These are phyloP conservation scores for Nemania sp. DNA, from an alignment of 2,329 filamentous ascomycete genomes.

Conservation along the genomic window DNA sequence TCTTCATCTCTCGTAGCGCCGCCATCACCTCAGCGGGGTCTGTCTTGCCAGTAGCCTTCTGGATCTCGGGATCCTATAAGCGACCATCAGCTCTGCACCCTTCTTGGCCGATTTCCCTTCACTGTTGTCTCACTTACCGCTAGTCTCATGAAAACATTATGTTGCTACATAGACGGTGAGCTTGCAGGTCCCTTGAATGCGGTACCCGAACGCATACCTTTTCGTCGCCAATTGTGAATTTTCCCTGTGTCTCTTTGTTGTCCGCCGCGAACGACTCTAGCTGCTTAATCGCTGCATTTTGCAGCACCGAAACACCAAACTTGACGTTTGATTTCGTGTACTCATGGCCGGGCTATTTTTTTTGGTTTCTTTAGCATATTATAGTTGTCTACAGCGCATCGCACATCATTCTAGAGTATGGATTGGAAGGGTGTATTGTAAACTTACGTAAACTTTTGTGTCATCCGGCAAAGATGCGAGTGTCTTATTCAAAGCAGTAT, in stretches of 20 bases:
- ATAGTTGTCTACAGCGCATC: neutral
- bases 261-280: slow-evolving; percentile 75
- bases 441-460: slow-evolving; percentile 82
- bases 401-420: no score
- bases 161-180: slow-evolving; percentile 58
- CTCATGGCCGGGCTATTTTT: slow-evolving; percentile 82
- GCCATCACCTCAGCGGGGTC: slow-evolving; percentile 84
- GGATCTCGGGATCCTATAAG: slow-evolving; percentile 74
- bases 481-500: slow-evolving; percentile 86
- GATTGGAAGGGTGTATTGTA: neutral
- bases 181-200: neutral
- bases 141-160: slow-evolving; percentile 96
- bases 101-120: neutral
- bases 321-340: slow-evolving; percentile 98
- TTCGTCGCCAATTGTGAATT: slow-evolving; percentile 96
- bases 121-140: slow-evolving; percentile 56
- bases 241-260: slow-evolving; percentile 88
- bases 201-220: slow-evolving; percentile 64
- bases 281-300: slow-evolving; percentile 75
- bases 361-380: neutral
- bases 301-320: slow-evolving; percentile 77
- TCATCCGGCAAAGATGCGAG: slow-evolving; percentile 82
- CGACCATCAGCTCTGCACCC: neutral
- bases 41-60: slow-evolving; percentile 79
- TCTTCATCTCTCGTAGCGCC: slow-evolving; percentile 88